Conservation (phyloP, 177 flowering plant genomes). For the Vitis hybrid region DNA sequence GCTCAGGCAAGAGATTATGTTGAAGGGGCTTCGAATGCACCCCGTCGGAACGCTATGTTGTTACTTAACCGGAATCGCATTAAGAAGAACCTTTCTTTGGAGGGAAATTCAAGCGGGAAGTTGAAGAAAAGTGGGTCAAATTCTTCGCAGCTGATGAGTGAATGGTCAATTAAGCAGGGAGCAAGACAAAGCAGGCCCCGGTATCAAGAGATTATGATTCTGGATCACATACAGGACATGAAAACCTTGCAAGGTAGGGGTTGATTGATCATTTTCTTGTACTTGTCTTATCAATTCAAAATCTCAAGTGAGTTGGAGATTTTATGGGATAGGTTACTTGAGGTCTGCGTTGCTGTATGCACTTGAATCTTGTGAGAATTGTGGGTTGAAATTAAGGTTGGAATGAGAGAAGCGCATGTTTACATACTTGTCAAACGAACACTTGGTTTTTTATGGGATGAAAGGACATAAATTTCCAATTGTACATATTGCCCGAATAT, state of each 20-base stretch:
- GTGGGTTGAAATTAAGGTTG: background rate
- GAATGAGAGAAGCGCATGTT: background rate
- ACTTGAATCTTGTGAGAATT: background rate
- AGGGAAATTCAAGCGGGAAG: slow-evolving; percentile 59
- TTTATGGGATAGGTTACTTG: background rate
- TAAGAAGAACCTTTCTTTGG: slow-evolving; percentile 59
- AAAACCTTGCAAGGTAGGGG: background rate
- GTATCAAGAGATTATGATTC: slow-evolving; percentile 35
- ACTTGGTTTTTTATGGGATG: too few relatives aligned
- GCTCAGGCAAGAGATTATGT: slow-evolving; percentile 81
- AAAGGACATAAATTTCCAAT: too few relatives aligned
- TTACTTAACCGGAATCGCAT: slow-evolving; percentile 58
- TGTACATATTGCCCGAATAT: too few relatives aligned
- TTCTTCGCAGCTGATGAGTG: slow-evolving; percentile 40
- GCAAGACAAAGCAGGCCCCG: slow-evolving; percentile 35
- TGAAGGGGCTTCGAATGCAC: slow-evolving; percentile 70
- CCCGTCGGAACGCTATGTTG: slow-evolving; percentile 51
- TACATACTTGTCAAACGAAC: too few relatives aligned
- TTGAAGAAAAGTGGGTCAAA: slow-evolving; percentile 44
- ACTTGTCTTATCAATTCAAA: background rate
- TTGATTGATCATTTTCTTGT: background rate
- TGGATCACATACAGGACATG: background rate
- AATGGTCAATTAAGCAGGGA: slow-evolving; percentile 41
- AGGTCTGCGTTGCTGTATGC: slow-evolving; percentile 5
- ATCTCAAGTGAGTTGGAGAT: too few relatives aligned